Percentiles rank a stretch among this genome's conserved stretches.
Conservation (phyloP, 73 alveolate species). For the Tetrahymena malaccensis region DNA sequence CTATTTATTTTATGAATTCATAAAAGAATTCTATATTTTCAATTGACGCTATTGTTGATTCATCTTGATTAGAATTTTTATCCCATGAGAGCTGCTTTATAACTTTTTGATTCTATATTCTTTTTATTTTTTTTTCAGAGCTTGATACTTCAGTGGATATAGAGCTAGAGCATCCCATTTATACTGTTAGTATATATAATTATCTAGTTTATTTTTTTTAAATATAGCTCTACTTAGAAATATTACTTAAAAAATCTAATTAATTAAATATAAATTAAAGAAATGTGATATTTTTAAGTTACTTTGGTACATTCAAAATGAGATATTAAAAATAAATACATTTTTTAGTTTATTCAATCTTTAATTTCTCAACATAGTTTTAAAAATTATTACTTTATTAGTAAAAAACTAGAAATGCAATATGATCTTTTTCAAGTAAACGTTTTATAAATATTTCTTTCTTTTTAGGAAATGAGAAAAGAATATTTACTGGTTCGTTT, state of each 20-base stretch:
- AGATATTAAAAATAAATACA: too few species aligned
- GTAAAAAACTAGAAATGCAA: too few species aligned
- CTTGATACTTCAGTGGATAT: background rate
- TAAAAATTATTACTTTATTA: too few species aligned
- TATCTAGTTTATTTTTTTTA: background rate
- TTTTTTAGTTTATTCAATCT: too few species aligned
- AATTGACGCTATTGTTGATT: background rate
- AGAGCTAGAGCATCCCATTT: background rate
- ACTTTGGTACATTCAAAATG: background rate
- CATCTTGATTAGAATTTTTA: background rate
- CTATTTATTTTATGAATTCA: background rate
- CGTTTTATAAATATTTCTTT: too few species aligned
- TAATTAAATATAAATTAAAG: background rate
- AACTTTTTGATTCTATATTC: background rate
- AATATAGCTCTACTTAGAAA: background rate
- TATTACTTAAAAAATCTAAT: too few species aligned
- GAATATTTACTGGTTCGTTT: too few species aligned
- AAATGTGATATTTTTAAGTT: background rate
- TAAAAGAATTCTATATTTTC: background rate
- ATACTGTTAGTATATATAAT: too few species aligned
- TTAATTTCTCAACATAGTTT: too few species aligned
- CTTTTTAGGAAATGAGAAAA: too few species aligned
- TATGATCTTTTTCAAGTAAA: too few species aligned
- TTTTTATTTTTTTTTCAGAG: background rate
- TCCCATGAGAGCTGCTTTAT: background rate